These are phyloP conservation scores for Radiomyces spectabilis DNA, from an alignment of 192 early-diverging fungal genomes.

Conservation along the genomic window DNA sequence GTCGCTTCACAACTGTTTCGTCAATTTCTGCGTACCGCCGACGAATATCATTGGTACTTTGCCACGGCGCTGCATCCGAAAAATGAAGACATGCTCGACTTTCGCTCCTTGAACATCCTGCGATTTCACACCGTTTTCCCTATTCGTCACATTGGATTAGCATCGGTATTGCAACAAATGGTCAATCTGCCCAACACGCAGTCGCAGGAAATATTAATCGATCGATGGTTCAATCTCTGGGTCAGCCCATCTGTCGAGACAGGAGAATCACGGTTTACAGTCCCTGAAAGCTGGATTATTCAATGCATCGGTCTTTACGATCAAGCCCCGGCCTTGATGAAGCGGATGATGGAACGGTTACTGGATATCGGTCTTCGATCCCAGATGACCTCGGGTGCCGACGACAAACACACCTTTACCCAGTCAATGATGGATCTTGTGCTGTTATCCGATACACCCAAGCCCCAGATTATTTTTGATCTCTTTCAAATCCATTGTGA, in stretches of 20 bases:
- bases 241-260: neutral
- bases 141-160: constrained; percentile 4
- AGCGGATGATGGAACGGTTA: constrained; percentile 16
- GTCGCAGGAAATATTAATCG: neutral
- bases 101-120: neutral
- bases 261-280: neutral
- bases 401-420: neutral
- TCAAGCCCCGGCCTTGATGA: constrained; percentile 11
- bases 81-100: too few species aligned
- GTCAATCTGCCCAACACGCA: neutral
- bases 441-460: constrained; percentile 12
- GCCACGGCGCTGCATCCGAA: too few species aligned
- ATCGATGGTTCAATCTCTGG: constrained; percentile 9
- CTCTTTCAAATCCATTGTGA: neutral
- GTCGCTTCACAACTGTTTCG: neutral
- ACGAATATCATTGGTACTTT: constrained; percentile 11
- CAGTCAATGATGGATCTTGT: constrained; percentile 7
- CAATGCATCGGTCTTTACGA: constrained; percentile 18
- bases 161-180: constrained; percentile 12
- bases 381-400: neutral
- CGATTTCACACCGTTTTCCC: neutral
- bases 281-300: constrained; percentile 7
- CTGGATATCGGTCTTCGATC: neutral
- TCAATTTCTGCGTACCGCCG: neutral
- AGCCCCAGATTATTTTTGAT: constrained; percentile 6